These are phyloP conservation scores for Monosporascus sp. DNA, from an alignment of 2,329 filamentous ascomycete species.

Conservation along the genomic window DNA sequence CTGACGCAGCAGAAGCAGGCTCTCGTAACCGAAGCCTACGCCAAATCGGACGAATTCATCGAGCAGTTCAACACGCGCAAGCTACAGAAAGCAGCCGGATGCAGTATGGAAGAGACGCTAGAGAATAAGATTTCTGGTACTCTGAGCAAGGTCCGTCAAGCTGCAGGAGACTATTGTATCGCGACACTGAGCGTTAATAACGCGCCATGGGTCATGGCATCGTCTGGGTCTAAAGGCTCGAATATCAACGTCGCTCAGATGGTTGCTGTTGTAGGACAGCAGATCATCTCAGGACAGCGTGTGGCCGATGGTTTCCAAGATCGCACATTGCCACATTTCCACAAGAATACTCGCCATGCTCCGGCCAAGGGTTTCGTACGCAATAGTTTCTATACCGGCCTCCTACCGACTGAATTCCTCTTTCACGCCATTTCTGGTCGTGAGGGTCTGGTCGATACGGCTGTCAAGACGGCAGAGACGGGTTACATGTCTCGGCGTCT, in stretches of 20 bases:
- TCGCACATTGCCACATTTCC: slow-evolving; percentile 88
- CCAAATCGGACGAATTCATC: slow-evolving; percentile 78
- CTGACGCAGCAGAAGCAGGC: slow-evolving; percentile 69
- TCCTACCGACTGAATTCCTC: slow-evolving; percentile 87
- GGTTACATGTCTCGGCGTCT: slow-evolving; percentile 97
- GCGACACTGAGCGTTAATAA: slow-evolving; percentile 86
- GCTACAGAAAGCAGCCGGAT: slow-evolving; percentile 80
- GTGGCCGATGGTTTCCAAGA: slow-evolving; percentile 96
- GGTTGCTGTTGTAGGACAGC: slow-evolving; percentile 94
- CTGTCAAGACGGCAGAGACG: slow-evolving; percentile 97
- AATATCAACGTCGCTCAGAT: slow-evolving; percentile 99
- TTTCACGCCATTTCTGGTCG: slow-evolving; percentile 98
- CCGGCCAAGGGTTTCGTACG: slow-evolving; percentile 93
- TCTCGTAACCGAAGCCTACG: slow-evolving; percentile 74
- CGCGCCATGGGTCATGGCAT: slow-evolving; percentile 92
- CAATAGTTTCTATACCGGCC: slow-evolving; percentile 94
- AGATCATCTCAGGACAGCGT: slow-evolving; percentile 92
- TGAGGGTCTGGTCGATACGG: slow-evolving; percentile 97
- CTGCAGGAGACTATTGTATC: slow-evolving; percentile 88
- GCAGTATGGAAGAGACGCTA: slow-evolving; percentile 85
- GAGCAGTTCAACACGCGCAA: slow-evolving; percentile 73
- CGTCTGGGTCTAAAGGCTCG: slow-evolving; percentile 93
- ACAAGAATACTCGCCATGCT: slow-evolving; percentile 87
- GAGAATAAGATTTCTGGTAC: slow-evolving; percentile 89
- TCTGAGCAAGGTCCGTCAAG: slow-evolving; percentile 84